These are phyloP conservation scores for Psilocybe tampanensis DNA, from an alignment of 768 basidiomycete genomes.

Conservation along the genomic window DNA sequence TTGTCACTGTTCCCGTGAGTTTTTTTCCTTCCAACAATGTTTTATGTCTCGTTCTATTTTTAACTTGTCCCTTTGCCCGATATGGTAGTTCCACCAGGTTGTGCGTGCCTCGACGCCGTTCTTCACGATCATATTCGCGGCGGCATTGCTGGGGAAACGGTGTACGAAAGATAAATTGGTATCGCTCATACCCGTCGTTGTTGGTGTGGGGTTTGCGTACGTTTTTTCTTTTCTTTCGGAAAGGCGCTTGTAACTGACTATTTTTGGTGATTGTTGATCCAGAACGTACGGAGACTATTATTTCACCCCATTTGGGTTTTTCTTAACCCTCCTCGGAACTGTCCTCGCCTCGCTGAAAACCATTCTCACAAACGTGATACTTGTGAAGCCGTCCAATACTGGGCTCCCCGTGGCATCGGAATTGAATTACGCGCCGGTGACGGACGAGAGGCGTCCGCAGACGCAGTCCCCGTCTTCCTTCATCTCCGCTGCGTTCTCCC, in stretches of 20 bases:
- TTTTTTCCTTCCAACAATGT: background rate
- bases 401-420: conserved; percentile 15
- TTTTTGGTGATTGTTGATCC: conserved; percentile 1
- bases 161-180: conserved; percentile 66
- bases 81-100: conserved; percentile 89
- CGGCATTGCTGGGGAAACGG: conserved; percentile 61
- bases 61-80: background rate
- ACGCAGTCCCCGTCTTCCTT: conserved; percentile 14
- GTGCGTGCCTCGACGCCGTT: conserved; percentile 91
- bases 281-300: conserved; percentile 97
- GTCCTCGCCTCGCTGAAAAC: conserved; percentile 93
- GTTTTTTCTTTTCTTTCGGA: conserved; percentile 25
- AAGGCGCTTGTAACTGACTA: background rate
- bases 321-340: conserved; percentile 89
- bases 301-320: conserved; percentile 81
- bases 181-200: conserved; percentile 82
- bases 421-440: conserved; percentile 32
- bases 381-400: conserved; percentile 19
- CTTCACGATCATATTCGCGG: conserved; percentile 84
- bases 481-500: conserved; percentile 12
- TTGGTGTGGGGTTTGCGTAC: conserved; percentile 90
- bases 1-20: conserved; percentile 90
- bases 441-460: background rate
- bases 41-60: background rate
- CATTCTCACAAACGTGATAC: conserved; percentile 81